phyloP scores from a whole-genome alignment of 2,329 filamentous ascomycete species.

The Pestalotiopsis fici region DNA sequence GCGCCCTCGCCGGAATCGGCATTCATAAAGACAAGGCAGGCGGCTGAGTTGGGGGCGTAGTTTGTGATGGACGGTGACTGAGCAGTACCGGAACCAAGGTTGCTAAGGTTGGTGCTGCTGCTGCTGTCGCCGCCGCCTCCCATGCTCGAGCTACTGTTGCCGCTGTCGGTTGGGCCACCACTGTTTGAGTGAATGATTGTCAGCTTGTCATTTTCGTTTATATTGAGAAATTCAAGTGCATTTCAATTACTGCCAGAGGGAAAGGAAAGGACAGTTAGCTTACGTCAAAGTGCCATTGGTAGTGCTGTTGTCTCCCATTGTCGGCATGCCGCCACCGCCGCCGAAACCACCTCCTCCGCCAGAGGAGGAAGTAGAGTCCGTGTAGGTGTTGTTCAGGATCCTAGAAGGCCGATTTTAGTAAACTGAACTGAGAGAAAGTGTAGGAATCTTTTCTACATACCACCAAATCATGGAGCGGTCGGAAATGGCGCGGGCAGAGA shows the following conservation, averaged over 20 bases:
- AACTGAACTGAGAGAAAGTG: too few species aligned
- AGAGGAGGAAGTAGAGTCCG: background rate
- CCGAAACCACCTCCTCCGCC: slow-evolving; percentile 11
- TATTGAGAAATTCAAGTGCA: too few species aligned
- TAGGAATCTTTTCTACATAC: background rate
- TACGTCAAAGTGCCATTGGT: background rate
- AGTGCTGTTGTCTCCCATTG: background rate
- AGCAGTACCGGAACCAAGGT: slow-evolving; percentile 9
- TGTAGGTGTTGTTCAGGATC: slow-evolving; percentile 39
- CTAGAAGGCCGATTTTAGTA: too few species aligned
- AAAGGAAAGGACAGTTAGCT: too few species aligned
- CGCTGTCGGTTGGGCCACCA: background rate
- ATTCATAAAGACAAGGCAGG: slow-evolving; percentile 65
- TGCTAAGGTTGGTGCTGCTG: slow-evolving; percentile 8
- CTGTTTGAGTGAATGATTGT: too few species aligned
- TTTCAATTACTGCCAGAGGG: too few species aligned
- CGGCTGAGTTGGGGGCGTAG: slow-evolving; percentile 19
- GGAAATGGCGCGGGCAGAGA: slow-evolving; percentile 44
- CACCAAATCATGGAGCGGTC: slow-evolving; percentile 26
- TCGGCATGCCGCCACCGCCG: slow-evolving; percentile 20
- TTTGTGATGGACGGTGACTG: slow-evolving; percentile 12
- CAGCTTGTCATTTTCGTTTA: too few species aligned
- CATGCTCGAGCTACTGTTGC: background rate
- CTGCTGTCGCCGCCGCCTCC: background rate
- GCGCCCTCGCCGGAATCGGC: slow-evolving; percentile 59